phyloP scores from a whole-genome alignment of 1,284 basidiomycete species.

The Malassezia nana region DNA sequence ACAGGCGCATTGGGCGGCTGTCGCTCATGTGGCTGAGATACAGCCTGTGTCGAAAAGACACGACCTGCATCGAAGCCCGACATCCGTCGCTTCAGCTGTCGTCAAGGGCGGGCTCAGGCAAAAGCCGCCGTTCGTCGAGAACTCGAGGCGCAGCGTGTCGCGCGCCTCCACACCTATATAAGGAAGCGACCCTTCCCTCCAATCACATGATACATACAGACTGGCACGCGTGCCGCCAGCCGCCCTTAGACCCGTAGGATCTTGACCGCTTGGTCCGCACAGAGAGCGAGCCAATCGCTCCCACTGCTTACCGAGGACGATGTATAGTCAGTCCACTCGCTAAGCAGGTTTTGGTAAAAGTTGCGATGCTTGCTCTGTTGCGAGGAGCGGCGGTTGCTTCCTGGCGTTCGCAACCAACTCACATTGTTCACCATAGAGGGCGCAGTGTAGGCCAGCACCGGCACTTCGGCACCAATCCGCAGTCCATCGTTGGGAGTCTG shows the following conservation, averaged over 20 bases:
- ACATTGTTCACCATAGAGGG: constrained; percentile 47
- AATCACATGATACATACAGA: background rate
- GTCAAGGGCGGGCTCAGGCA: background rate
- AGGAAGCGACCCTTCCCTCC: background rate
- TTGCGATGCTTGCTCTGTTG: constrained; percentile 20
- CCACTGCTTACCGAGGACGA: background rate
- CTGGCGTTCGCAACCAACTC: constrained; percentile 36
- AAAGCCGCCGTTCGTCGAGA: background rate
- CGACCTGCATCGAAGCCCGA: constrained; percentile 47
- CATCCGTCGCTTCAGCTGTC: constrained; percentile 21
- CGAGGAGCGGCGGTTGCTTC: constrained; percentile 17
- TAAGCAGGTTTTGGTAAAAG: constrained; percentile 32
- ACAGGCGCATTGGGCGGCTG: constrained; percentile 42
- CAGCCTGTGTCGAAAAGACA: constrained; percentile 39
- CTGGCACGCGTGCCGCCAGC: background rate
- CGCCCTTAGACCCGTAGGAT: constrained; percentile 23
- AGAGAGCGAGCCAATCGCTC: constrained; percentile 25
- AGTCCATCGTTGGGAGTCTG: constrained; percentile 26
- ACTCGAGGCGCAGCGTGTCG: background rate
- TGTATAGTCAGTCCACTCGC: constrained; percentile 46
- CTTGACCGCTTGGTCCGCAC: constrained; percentile 19
- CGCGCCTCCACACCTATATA: background rate
- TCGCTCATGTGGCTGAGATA: constrained; percentile 33
- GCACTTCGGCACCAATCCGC: constrained; percentile 38
- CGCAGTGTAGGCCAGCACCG: constrained; percentile 41